Base-by-base conservation (phyloP, 257 asterid species). In the Nicotiana otophora region DNA sequence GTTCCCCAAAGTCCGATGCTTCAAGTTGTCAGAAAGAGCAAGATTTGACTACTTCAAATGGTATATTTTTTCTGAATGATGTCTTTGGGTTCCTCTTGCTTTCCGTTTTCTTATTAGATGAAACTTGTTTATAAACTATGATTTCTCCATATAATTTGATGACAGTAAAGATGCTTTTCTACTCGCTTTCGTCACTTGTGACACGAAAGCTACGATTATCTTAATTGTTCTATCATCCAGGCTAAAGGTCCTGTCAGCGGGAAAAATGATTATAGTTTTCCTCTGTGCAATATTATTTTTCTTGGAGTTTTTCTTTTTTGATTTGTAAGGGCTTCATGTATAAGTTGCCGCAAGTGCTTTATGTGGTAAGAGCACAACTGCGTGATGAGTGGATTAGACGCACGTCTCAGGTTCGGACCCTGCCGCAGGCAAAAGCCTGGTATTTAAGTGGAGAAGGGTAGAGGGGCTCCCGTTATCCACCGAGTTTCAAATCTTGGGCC, bases 1-100 rank as follows among this genome's bases (percentile, higher is more conserved):
- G 87, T 82, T 89, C 97, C 80, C 93, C 94, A 0, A 89, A 81
- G 87, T 85, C 95, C 70, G 97, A 95, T 81, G 88, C 89, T 83
- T 90, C 94, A 84, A 87, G 90, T 86, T 83, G 81, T 70, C 90
- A 86, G 81, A 91, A 83, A 83, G 95, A 90, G 34, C 91, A 87
- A 81, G 90, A 88, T 64, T 81, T 89, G 86, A 86, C 89, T 82
- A 82, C 93, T 74, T 88, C 92, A 69, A 90, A 87, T 87, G 98
- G 98, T 93, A 89, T 78, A 85, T 30, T 54, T 48, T 15, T 53
- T 10, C 81, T 81, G 51, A 55, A 26, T 48, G 23, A 48, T 4
- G 39, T 74, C 79, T 46, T 46, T 8, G 2, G 8, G 62, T 74
- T 14, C 79, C 62, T 48, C 80, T 74, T 31, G 28, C 51, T 34